These are phyloP conservation scores for Nakazawaea anatomiae DNA, from an alignment of 805 yeast genomes.

Conservation along the genomic window DNA sequence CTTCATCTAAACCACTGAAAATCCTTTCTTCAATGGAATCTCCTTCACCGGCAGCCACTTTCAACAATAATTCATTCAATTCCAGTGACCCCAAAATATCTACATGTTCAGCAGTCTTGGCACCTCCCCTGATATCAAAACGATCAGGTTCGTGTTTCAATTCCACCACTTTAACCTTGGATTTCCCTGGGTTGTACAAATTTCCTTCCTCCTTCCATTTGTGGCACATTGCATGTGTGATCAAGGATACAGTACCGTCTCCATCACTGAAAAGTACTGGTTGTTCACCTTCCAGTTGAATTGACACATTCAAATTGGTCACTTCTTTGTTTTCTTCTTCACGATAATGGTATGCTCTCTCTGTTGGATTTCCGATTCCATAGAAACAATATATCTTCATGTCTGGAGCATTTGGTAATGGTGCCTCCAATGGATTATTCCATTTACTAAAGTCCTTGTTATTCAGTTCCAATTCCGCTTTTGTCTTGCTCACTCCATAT, in stretches of 20 bases:
- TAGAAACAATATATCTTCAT: slow-evolving; percentile 85
- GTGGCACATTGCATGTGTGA: slow-evolving; percentile 88
- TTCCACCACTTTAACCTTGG: slow-evolving; percentile 76
- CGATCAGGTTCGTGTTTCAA: slow-evolving; percentile 90
- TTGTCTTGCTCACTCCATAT: slow-evolving; percentile 62
- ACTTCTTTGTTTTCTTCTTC: slow-evolving; percentile 52
- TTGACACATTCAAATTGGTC: slow-evolving; percentile 59
- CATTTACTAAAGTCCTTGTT: slow-evolving; percentile 74
- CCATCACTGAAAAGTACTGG: slow-evolving; percentile 87
- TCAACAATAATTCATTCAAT: slow-evolving; percentile 76
- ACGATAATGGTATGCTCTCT: slow-evolving; percentile 82
- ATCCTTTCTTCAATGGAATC: slow-evolving; percentile 54
- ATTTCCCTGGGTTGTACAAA: slow-evolving; percentile 73
- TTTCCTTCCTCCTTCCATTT: slow-evolving; percentile 70
- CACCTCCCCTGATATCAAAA: slow-evolving; percentile 95
- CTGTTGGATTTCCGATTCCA: slow-evolving; percentile 97
- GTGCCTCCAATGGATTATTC: slow-evolving; percentile 92
- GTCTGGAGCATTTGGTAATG: slow-evolving; percentile 90
- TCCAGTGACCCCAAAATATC: slow-evolving; percentile 93
- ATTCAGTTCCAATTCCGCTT: slow-evolving; percentile 55
- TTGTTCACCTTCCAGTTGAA: slow-evolving; percentile 54
- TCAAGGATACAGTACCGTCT: slow-evolving; percentile 88
- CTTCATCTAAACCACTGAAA: slow-evolving; percentile 53
- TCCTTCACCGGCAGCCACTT: slow-evolving; percentile 80
- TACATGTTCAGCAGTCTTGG: slow-evolving; percentile 96